Base-by-base conservation (phyloP, 148 eudicot genomes). In the Fagopyrum homotropicum region DNA sequence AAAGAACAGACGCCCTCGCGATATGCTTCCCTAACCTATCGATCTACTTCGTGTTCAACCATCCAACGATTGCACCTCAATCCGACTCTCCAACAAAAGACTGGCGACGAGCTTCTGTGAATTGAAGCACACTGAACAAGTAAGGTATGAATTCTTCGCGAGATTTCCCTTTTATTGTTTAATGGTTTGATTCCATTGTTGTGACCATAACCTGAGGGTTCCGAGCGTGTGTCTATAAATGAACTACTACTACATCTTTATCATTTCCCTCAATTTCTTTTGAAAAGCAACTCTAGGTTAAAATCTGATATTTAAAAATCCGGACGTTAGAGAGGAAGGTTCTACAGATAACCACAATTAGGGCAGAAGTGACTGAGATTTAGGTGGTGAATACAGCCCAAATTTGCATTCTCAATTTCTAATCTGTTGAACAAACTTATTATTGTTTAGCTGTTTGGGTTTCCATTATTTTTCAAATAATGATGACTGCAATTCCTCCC, bases 361-460 rank as follows among this genome's bases (percentile, higher is more conserved):
- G 70, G 70, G 70, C 70, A 40, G 17, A 89, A 82, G 88, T 83
- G 44, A 91, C 97, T 30, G 84, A 86, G 77, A 87, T 84, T 86
- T 91, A 79, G 98, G 91, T 57, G 98, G 98, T 43, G 79, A 49
- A 71, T 94, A 91, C 69, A 89, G 90, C 77, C 86, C 95, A 51
- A 83, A 78, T 87, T 82, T 94, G 76, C 90, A 91, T 78, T 88
- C 97, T 89, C 17, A 64, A 35, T 12, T 64, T 40, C 14, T 45
- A 40, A 40, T 40, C 46, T 35, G 4, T 22, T 40, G 70, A 35
- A 35, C 46, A 64, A 14, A 30, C 82, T 49, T 63, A 5, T 4
- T 26, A 43, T 75, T 56, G 46, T 7, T 29, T 7, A 30, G 14
- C 7, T 43, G 40, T 44, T 57, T 74, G 4, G 12, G 9, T 11